Base-by-base conservation (phyloP, 106 monocot genomes). In the Dendrobium catenatum region DNA sequence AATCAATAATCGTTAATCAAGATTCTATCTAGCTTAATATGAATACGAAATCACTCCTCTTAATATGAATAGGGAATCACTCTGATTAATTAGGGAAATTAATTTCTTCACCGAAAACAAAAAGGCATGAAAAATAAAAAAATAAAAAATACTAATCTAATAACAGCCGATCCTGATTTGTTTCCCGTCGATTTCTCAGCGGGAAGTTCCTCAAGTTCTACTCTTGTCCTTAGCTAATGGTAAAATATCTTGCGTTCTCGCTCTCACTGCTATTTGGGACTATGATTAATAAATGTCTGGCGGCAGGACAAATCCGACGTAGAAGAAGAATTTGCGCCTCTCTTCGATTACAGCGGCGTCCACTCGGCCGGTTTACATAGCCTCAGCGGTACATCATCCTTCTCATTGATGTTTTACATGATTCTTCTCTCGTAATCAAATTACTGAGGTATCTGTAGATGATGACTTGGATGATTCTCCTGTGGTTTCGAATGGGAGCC, bases 331-430 rank as follows among this genome's bases (percentile, higher is more conserved):
- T 88, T 96, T 22, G 93, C 89, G 78, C 91, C 96, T 5, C 82
- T 96, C 6, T 96, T 96, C 84, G 96, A 96, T 77, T 96, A 96
- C 84, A 90, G 80, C 78, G 89, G 91, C 37, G 91, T 96, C 26
- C 96, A 96, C 81, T 93, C 91, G 10, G 24, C 77, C 0, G 73
- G 80, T 59, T 64, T 83, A 68, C 29, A 83, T 66, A 40, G n/a
- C 70, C 66, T 90, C 26, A 88, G 88, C 44, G 92, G 90, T 90
- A 74, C 43, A 44, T 31, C 56, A 55, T 75, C 43, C 42, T 46
- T 73, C 5, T 49, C 42, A 31, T 37, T 43, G 79, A 72, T 42
- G 72, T 82, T 67, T 33, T 70, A 33, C 6, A 17, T 40, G 26
- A 19, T 56, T 77, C 15, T 55, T 43, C 67, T 74, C 29, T 2